Base-by-base conservation (phyloP, 768 basidiomycete genomes). In the Wakefieldia striispora region DNA sequence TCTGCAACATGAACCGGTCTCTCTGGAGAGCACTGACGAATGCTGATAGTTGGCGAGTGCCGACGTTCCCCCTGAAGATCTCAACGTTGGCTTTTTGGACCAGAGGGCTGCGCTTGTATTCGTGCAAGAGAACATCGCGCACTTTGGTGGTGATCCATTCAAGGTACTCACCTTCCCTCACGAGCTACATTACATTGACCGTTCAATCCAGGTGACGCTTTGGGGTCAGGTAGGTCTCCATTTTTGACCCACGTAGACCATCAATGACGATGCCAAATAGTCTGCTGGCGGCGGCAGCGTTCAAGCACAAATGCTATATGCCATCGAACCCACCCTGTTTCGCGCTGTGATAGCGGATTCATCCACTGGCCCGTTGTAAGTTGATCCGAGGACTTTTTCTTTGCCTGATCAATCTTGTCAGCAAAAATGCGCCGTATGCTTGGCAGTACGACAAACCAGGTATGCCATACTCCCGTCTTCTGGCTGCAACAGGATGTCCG, bases 51-150 rank as follows among this genome's bases (percentile, higher is more conserved):
- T 83, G 23, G 67, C 81, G 2, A 82, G 81, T 46, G 50, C 64
- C 1, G 63, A 70, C 44, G 71, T 80, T 6, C 64, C 70, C 1
- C 64, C 77, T 0, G 59, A 76, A 52, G 78, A 82, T 53, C 66
- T 83, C 23, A 85, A 86, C 53, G 74, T 74, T 2, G 84, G 84
- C 13, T 65, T 86, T 14, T 70, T 68, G 31, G 86, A 89, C 60
- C 83, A 87, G 63, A 68, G 74, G 1, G 69, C 73, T 27, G 83
- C 83, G 0, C 64, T 90, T 0, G 55, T 68, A 14, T 88, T 85
- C 63, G 67, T 88, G 1, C 77, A 84, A 53, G 70, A 82, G n/a
- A 84, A 88, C 56, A 80, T 87, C 14, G 75, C 70, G 4, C 73
- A 74, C 3, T 88, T 88, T 57, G 84, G 84, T 12, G 85, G 85